These are phyloP conservation scores for Clonostachys byssicola DNA, from an alignment of 2,329 filamentous ascomycete species.

Conservation along the genomic window DNA sequence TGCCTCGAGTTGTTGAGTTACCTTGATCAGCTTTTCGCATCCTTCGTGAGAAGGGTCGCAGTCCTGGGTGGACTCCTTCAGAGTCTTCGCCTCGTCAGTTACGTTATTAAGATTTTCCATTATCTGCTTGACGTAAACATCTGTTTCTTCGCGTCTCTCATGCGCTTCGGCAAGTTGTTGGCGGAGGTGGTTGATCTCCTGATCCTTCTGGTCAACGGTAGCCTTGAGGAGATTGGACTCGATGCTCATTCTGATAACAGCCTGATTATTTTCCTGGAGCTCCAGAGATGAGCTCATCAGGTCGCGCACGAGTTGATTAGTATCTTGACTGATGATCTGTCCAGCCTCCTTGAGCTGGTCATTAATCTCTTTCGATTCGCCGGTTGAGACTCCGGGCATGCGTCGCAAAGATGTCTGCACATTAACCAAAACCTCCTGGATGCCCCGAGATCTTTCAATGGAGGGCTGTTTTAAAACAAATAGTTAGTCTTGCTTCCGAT, in stretches of 20 bases:
- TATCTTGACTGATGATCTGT: constrained; percentile 29
- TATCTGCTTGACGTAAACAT: constrained; percentile 17
- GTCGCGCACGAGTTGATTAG: constrained; percentile 29
- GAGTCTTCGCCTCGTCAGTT: constrained; percentile 16
- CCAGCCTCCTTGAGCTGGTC: constrained; percentile 27
- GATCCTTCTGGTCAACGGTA: constrained; percentile 21
- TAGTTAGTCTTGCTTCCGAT: no score
- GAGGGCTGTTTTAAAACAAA: constrained; percentile 17
- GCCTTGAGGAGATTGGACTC: constrained; percentile 29
- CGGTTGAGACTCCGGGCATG: constrained; percentile 29
- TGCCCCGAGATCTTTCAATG: constrained; percentile 22
- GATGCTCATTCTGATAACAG: constrained; percentile 29
- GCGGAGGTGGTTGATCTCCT: constrained; percentile 21
- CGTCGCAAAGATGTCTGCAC: constrained; percentile 30
- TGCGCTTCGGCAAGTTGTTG: constrained; percentile 22
- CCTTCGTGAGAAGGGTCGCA: constrained; percentile 10
- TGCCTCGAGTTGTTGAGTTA: constrained; percentile 4
- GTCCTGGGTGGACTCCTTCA: constrained; percentile 16
- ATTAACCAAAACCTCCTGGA: constrained; percentile 28
- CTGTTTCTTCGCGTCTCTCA: constrained; percentile 18
- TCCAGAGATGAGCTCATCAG: constrained; percentile 28
- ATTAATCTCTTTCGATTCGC: constrained; percentile 25
- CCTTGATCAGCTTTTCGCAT: constrained; percentile 21
- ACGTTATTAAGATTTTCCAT: constrained; percentile 18
- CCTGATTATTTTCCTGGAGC: constrained; percentile 29